Percentiles rank a stretch among this genome's conserved stretches.
Conservation (phyloP, 768 basidiomycete genomes). For the Russula sp. region DNA sequence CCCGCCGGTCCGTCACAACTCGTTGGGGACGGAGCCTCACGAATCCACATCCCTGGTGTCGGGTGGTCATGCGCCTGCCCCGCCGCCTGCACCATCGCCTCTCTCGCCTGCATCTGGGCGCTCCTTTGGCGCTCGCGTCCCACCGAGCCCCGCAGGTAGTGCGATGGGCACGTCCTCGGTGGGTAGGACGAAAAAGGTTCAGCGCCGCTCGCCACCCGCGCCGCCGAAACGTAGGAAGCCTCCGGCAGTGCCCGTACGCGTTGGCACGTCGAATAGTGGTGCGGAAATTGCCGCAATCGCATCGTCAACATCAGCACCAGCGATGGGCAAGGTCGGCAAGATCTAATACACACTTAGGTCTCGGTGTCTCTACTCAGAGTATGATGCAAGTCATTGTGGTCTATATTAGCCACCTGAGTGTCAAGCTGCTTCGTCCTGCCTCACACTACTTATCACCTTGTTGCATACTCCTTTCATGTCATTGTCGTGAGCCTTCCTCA, state of each 20-base stretch:
- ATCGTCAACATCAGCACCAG: slow-evolving; percentile 31
- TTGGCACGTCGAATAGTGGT: slow-evolving; percentile 40
- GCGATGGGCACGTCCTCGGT: background rate
- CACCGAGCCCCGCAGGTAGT: slow-evolving; percentile 7
- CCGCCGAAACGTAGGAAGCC: slow-evolving; percentile 63
- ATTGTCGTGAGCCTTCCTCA: background rate
- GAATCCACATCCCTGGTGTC: slow-evolving; percentile 24
- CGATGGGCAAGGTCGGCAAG: slow-evolving; percentile 1
- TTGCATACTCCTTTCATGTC: background rate
- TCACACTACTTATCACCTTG: too few relatives aligned
- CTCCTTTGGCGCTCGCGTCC: slow-evolving; percentile 24
- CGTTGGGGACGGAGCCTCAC: slow-evolving; percentile 26
- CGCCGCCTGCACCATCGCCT: slow-evolving; percentile 23
- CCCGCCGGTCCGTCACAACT: slow-evolving; percentile 9
- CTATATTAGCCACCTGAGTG: background rate
- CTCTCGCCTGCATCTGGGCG: slow-evolving; percentile 19
- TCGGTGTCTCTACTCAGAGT: background rate
- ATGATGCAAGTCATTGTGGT: background rate
- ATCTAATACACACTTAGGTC: background rate
- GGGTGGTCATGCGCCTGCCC: slow-evolving; percentile 18
- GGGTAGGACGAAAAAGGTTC: slow-evolving; percentile 3
- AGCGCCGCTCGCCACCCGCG: slow-evolving; percentile 52
- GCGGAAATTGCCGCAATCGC: slow-evolving; percentile 57
- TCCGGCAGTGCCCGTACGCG: slow-evolving; percentile 53
- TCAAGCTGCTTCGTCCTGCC: background rate